These are phyloP conservation scores for Fusarium equiseti DNA, from an alignment of 2,329 filamentous ascomycete species.

Conservation along the genomic window DNA sequence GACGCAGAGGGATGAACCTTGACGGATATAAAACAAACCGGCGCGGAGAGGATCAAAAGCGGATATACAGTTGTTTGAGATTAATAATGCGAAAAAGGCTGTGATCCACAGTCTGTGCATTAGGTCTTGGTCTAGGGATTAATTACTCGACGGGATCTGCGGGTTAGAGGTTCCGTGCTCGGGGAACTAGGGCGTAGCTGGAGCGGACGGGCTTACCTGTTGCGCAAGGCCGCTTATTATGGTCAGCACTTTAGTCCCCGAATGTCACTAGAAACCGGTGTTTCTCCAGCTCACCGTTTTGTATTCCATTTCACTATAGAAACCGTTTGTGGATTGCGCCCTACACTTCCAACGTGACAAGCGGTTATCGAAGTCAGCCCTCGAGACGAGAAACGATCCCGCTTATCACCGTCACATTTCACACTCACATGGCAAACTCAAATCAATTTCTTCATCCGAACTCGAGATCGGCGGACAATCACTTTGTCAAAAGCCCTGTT, in stretches of 20 bases:
- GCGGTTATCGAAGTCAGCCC: background rate
- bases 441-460: background rate
- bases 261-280: background rate
- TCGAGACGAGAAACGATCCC: background rate
- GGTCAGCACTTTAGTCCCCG: background rate
- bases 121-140: background rate
- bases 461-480: background rate
- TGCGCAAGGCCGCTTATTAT: background rate
- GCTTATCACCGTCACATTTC: background rate
- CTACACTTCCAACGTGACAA: too few species aligned
- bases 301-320: background rate
- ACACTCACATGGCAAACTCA: background rate
- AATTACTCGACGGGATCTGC: background rate
- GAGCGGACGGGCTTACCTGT: background rate
- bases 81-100: background rate
- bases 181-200: background rate
- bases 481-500: background rate
- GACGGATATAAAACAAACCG: background rate
- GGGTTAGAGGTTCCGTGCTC: background rate
- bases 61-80: background rate
- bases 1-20: background rate
- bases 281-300: background rate
- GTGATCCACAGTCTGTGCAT: slow-evolving; percentile 10
- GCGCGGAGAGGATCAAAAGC: background rate
- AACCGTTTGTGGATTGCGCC: background rate